These are phyloP conservation scores for Gossypioides kirkii DNA, from an alignment of 345 rosid species.

Conservation along the genomic window DNA sequence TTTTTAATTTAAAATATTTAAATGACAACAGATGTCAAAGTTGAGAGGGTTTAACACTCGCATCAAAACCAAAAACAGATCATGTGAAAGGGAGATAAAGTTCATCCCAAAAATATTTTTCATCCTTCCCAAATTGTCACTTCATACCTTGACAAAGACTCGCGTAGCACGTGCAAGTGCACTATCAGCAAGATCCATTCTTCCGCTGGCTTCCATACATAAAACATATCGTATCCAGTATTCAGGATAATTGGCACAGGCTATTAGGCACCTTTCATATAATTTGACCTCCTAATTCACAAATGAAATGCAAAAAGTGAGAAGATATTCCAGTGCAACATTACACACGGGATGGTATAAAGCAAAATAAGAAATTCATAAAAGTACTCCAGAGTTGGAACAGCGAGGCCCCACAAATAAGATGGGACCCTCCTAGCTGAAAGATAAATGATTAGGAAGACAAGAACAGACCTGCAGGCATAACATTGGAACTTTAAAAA, in stretches of 20 bases:
- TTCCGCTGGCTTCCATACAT: constrained; percentile 76
- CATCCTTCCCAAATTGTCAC: neutral
- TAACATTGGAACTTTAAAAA: constrained; percentile 84
- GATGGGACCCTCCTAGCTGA: constrained; percentile 88
- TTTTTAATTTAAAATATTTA: neutral
- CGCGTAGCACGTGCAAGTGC: constrained; percentile 92
- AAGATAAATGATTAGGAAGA: constrained; percentile 93
- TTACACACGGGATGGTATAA: constrained; percentile 36
- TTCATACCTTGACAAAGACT: constrained; percentile 88
- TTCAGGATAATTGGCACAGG: constrained; percentile 93
- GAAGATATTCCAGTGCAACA: constrained; percentile 5
- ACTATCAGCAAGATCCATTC: constrained; percentile 79
- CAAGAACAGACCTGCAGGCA: constrained; percentile 93
- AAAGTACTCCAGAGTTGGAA: constrained; percentile 76
- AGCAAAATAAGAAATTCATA: constrained; percentile 69
- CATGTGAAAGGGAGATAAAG: neutral
- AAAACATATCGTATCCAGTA: constrained; percentile 86
- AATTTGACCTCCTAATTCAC: constrained; percentile 71
- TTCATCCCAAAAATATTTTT: neutral
- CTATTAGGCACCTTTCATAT: constrained; percentile 91
- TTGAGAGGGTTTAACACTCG: neutral
- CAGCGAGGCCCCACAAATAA: constrained; percentile 87
- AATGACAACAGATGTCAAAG: neutral
- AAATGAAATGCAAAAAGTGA: constrained; percentile 22
- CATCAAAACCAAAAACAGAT: neutral